Base-by-base conservation (phyloP, 139 green algal species). In the Nannochloris sp. region DNA sequence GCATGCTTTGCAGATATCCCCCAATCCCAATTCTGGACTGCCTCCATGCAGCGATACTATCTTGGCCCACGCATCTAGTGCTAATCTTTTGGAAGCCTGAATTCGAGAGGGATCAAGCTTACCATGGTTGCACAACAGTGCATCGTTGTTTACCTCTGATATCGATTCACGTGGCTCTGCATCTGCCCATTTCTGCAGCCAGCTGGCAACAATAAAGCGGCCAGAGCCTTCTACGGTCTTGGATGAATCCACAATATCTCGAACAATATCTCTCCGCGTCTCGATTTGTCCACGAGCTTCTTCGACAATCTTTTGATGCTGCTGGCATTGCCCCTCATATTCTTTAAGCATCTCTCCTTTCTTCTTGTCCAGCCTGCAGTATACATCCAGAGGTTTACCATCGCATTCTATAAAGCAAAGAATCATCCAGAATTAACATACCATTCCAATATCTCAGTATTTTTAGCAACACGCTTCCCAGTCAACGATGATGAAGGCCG, bases 51-150 rank as follows among this genome's bases (percentile, higher is more conserved):
- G 48, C 9, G 23, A 62, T 48, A 51, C 40, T 60, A 76, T 57
- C 44, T 57, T 19, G 36, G 50, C 48, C 63, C 66, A 79, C 2
- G 69, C 75, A 46, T 44, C 29, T 5, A 23, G 53, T 53, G 37
- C 61, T 43, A 83, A 57, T 43, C 69, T 61, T 48, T 66, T 69
- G n/a, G 48, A 44, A 2, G 67, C 72, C 71, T 46, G 10, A 4
- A 68, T 29, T 59, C 77, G 77, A 60, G 23, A 18, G 1, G 82
- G 81, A 65, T 81, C 71, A 16, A 89, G 74, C 48, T 67, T 66
- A 36, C 64, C 60, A 55, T 85, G 81, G 2, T 60, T 24, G 64
- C 85, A 91, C 44, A 80, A 55, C 57, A 90, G 73, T 11, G 56
- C 21, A 1, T 44, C 29, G 51, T 82, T 83, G 51, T 87, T 70